Conservation (phyloP, 306 rosid species). For the Cicer arietinum region DNA sequence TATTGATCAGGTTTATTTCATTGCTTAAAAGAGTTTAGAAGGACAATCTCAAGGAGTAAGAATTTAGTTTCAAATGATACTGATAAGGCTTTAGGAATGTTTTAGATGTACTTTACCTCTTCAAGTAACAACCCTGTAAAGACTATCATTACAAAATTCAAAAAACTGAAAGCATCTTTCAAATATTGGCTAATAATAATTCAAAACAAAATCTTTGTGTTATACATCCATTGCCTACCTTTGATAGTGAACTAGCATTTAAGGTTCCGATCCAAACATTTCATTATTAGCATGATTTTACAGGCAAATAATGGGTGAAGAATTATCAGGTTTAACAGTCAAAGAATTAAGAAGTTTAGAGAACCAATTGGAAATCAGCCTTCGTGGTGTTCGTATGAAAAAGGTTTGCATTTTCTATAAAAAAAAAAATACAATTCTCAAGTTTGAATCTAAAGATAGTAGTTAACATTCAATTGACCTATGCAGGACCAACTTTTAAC, state of each 20-base stretch:
- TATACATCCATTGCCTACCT: conserved; percentile 13
- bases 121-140: background rate
- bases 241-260: conserved; percentile 30
- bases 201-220: conserved; percentile 4
- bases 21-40: background rate
- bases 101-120: background rate
- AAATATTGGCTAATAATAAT: background rate
- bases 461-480: conserved; percentile 34
- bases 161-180: conserved; percentile 8
- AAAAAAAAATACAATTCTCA: conserved; percentile 6
- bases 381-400: conserved; percentile 76
- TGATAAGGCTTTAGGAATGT: conserved; percentile 1
- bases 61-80: conserved; percentile 15
- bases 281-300: conserved; percentile 35
- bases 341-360: conserved; percentile 76
- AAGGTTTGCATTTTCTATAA: conserved; percentile 52
- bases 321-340: conserved; percentile 69
- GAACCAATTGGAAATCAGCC: conserved; percentile 82
- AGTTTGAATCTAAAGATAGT: conserved; percentile 10
- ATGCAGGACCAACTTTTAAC: conserved; percentile 75
- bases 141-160: conserved; percentile 12
- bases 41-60: background rate
- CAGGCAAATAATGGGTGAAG: conserved; percentile 96
- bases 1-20: background rate
- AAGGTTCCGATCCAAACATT: conserved; percentile 35